phyloP scores from a whole-genome alignment of 768 basidiomycete species.

The Rossbeevera mucosa region DNA sequence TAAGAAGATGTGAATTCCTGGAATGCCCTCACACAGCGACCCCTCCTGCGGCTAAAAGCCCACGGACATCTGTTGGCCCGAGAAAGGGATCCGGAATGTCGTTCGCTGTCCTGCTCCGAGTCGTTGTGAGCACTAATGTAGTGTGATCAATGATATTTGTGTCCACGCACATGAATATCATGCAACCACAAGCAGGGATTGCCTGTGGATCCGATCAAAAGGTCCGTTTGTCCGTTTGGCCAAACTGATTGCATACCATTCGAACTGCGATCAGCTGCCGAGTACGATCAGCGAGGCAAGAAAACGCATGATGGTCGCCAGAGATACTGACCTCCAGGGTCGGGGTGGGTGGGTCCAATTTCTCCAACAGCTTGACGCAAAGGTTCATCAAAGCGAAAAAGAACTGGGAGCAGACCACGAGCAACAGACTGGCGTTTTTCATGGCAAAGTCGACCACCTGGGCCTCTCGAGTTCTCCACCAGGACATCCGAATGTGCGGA shows the following conservation, averaged over 20 bases:
- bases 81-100: constrained; percentile 54
- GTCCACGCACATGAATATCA: constrained; percentile 43
- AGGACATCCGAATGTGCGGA: not conserved
- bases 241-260: constrained; percentile 42
- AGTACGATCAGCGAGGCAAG: not conserved
- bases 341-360: constrained; percentile 53
- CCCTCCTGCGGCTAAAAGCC: constrained; percentile 54
- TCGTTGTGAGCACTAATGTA: constrained; percentile 31
- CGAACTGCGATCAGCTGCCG: constrained; percentile 49
- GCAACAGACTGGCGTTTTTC: constrained; percentile 54
- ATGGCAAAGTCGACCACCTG: constrained; percentile 9
- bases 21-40: constrained; percentile 50
- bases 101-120: constrained; percentile 33
- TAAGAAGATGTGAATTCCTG: constrained; percentile 50
- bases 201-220: constrained; percentile 27
- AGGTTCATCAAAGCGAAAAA: constrained; percentile 61
- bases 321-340: constrained; percentile 45
- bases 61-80: constrained; percentile 66
- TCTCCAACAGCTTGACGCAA: constrained; percentile 58
- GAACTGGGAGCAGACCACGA: constrained; percentile 53
- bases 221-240: not conserved
- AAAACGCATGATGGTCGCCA: not conserved
- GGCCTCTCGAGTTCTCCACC: not conserved
- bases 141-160: constrained; percentile 44
- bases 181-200: constrained; percentile 50